These are phyloP conservation scores for Triticum urartu DNA, from an alignment of 176 grass and related monocot species.

Conservation along the genomic window DNA sequence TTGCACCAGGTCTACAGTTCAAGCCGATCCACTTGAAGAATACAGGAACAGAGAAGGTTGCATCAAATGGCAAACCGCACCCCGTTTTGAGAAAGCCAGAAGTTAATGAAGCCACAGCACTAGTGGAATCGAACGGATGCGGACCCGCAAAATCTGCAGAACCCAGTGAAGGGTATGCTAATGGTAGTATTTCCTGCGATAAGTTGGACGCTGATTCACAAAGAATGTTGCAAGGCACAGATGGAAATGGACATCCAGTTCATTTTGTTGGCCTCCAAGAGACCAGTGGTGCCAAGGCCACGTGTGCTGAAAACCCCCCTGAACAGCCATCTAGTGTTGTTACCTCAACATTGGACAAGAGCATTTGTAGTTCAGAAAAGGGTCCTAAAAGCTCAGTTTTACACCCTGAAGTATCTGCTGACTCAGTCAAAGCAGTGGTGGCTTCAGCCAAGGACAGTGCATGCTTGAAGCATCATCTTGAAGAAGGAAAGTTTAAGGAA, in stretches of 20 bases:
- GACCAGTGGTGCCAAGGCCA: not conserved
- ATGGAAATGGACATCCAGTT: constrained; percentile 47
- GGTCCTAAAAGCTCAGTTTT: constrained; percentile 29
- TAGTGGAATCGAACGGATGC: not conserved
- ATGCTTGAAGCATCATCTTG: constrained; percentile 27
- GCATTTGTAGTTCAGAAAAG: constrained; percentile 15
- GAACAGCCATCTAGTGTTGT: constrained; percentile 25
- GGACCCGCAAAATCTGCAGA: constrained; percentile 30
- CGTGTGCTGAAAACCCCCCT: constrained; percentile 19
- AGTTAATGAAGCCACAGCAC: constrained; percentile 9
- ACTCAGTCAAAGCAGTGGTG: constrained; percentile 29
- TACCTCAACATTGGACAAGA: constrained; percentile 24
- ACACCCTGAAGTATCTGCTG: constrained; percentile 31
- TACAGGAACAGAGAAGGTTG: constrained; percentile 49
- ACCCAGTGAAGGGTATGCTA: constrained; percentile 22
- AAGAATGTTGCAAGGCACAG: constrained; percentile 9
- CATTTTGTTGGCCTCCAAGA: constrained; percentile 13
- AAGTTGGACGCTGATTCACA: constrained; percentile 23
- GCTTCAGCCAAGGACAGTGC: constrained; percentile 30
- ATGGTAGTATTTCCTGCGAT: constrained; percentile 24
- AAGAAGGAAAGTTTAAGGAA: constrained; percentile 70
- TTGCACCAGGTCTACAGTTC: constrained; percentile 52
- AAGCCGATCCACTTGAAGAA: constrained; percentile 76
- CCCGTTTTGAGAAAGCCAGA: constrained; percentile 33
- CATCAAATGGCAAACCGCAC: constrained; percentile 54